These are phyloP conservation scores for Russula sp. DNA, from an alignment of 768 basidiomycete genomes.

Conservation along the genomic window DNA sequence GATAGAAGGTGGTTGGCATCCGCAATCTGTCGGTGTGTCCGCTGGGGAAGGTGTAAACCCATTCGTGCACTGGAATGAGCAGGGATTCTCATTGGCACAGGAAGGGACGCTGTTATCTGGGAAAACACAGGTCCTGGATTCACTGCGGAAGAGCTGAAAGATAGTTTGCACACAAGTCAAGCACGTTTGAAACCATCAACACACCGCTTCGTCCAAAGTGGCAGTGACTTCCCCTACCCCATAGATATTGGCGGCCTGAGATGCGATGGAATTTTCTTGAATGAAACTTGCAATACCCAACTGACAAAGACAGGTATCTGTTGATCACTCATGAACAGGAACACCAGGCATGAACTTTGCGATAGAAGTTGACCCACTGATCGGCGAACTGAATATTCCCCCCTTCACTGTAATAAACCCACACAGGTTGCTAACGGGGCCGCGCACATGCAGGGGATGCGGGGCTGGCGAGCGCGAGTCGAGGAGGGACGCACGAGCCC, in stretches of 20 bases:
- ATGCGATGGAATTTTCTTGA: conserved; percentile 24
- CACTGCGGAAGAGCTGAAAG: conserved; percentile 25
- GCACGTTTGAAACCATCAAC: not conserved
- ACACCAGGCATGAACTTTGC: not conserved
- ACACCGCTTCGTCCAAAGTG: conserved; percentile 33
- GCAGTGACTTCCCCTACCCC: conserved; percentile 28
- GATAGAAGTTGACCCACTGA: conserved; percentile 21
- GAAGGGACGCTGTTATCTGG: conserved; percentile 31
- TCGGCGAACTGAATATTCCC: too few relatives aligned
- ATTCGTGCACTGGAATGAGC: conserved; percentile 40
- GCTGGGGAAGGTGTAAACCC: conserved; percentile 32
- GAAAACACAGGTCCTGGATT: conserved; percentile 39
- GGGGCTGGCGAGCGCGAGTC: not conserved
- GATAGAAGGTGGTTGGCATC: conserved; percentile 35
- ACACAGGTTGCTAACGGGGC: conserved; percentile 35
- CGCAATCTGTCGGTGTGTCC: conserved; percentile 33
- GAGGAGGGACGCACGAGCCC: conserved; percentile 10
- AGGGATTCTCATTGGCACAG: conserved; percentile 34
- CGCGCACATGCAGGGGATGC: conserved; percentile 8
- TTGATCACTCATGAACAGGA: not conserved
- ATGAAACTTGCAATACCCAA: conserved; percentile 34
- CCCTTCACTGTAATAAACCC: too few relatives aligned
- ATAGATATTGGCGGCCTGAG: conserved; percentile 26
- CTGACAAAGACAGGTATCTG: conserved; percentile 40
- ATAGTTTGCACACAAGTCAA: not conserved